These are phyloP conservation scores for Populus davidiana DNA, from an alignment of 345 rosid genomes.

Conservation along the genomic window DNA sequence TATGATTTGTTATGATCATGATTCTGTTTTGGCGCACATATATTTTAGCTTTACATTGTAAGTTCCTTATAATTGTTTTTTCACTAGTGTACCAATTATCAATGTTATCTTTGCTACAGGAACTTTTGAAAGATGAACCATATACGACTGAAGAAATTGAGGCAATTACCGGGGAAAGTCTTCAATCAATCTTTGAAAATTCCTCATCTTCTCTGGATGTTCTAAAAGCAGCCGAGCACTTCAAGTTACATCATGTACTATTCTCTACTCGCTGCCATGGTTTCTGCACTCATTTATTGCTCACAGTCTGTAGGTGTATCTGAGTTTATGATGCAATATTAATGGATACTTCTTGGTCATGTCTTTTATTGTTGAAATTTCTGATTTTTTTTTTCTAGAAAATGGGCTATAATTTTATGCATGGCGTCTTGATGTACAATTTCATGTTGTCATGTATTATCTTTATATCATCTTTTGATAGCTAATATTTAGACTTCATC, in stretches of 20 bases:
- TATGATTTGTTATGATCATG: not conserved
- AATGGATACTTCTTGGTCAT: not conserved
- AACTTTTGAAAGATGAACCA: constrained; percentile 71
- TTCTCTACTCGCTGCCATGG: not conserved
- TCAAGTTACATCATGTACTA: constrained; percentile 78
- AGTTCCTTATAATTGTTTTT: not conserved
- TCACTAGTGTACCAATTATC: not conserved
- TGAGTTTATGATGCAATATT: not conserved
- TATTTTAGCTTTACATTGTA: not conserved
- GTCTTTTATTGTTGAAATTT: not conserved
- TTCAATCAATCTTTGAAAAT: constrained; percentile 57
- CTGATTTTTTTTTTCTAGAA: not conserved
- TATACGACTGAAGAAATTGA: constrained; percentile 80
- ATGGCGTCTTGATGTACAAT: not conserved
- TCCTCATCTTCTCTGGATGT: constrained; percentile 78
- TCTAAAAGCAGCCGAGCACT: constrained; percentile 68
- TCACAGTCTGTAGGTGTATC: not conserved
- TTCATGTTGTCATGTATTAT: not conserved
- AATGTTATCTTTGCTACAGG: constrained; percentile 38
- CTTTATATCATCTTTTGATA: not conserved
- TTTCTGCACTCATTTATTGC: not conserved
- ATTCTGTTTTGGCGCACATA: not conserved
- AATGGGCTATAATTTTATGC: not conserved
- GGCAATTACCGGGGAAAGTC: constrained; percentile 43
- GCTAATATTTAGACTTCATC: not conserved